Conservation (phyloP, 2,329 filamentous ascomycete species). For the Moelleriella libera region DNA sequence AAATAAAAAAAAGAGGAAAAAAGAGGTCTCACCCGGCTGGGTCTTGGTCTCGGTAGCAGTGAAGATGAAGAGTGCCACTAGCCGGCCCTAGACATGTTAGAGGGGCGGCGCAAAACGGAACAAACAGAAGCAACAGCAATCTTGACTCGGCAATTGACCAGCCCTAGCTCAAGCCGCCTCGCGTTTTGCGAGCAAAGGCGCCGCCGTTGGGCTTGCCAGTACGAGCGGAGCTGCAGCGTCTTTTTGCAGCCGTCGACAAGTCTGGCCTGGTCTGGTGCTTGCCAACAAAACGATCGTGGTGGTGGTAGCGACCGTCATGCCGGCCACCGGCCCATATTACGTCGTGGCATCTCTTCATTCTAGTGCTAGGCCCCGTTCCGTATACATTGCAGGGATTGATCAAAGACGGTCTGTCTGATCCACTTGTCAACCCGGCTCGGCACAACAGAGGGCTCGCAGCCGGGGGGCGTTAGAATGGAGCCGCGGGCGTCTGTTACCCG, state of each 20-base stretch:
- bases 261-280: not conserved
- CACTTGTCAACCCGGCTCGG: not conserved
- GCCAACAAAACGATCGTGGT: not conserved
- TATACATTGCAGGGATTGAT: not conserved
- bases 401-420: not conserved
- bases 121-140: not conserved
- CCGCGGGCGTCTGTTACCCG: no score
- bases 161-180: not conserved
- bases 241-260: not conserved
- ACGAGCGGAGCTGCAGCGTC: not conserved
- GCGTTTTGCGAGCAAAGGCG: not conserved
- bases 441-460: not conserved
- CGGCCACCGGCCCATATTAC: not conserved
- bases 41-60: not conserved
- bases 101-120: not conserved
- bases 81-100: not conserved
- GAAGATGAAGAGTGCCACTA: not conserved
- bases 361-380: no score
- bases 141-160: not conserved
- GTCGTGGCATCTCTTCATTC: no score
- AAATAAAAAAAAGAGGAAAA: not conserved
- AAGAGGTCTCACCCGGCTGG: not conserved
- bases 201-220: not conserved
- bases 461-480: no score
- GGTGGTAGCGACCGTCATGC: not conserved